Evolutionary conservation across 164 flowering plant genomes (phyloP).

Genomic region (Vitis rupestris): DNA sequence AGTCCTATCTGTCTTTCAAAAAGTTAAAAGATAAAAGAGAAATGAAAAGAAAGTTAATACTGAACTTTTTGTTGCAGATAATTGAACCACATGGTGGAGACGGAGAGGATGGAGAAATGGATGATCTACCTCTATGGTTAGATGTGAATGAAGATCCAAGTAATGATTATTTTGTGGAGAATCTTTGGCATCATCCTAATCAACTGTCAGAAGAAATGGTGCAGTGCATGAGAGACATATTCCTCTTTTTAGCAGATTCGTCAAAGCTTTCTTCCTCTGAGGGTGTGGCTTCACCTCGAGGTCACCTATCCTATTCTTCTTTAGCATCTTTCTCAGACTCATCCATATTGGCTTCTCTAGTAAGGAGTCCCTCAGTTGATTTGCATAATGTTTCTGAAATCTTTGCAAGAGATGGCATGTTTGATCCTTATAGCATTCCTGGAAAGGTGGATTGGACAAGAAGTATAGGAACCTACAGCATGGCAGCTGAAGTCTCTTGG

Average conservation of each 20-base stretch:
- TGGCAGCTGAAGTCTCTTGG: conserved; percentile 43
- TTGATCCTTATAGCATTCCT: conserved; percentile 38
- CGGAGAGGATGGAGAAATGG: background rate
- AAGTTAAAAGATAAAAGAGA: too few relatives aligned
- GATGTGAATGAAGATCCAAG: conserved; percentile 4
- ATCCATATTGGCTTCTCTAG: conserved; percentile 14
- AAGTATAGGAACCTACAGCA: conserved; percentile 33
- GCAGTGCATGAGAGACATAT: conserved; percentile 45
- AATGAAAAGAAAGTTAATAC: background rate
- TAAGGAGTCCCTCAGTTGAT: conserved; percentile 21
- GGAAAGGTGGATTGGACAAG: conserved; percentile 32
- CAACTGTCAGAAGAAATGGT: conserved; percentile 51
- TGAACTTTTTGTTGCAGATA: conserved; percentile 7
- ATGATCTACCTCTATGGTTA: background rate
- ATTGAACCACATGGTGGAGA: conserved; percentile 1
- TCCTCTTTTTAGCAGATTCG: conserved; percentile 34
- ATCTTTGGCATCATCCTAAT: conserved; percentile 37
- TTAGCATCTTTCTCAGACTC: conserved; percentile 29
- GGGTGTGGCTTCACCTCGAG: conserved; percentile 28
- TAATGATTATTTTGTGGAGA: conserved; percentile 17
- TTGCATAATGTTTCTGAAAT: conserved; percentile 16
- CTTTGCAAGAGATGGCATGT: conserved; percentile 13
- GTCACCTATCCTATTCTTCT: conserved; percentile 37
- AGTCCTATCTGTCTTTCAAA: too few relatives aligned
- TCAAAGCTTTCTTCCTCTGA: conserved; percentile 30